Base-by-base conservation (phyloP, 1,284 basidiomycete species). In the Trichosporon sp. region DNA sequence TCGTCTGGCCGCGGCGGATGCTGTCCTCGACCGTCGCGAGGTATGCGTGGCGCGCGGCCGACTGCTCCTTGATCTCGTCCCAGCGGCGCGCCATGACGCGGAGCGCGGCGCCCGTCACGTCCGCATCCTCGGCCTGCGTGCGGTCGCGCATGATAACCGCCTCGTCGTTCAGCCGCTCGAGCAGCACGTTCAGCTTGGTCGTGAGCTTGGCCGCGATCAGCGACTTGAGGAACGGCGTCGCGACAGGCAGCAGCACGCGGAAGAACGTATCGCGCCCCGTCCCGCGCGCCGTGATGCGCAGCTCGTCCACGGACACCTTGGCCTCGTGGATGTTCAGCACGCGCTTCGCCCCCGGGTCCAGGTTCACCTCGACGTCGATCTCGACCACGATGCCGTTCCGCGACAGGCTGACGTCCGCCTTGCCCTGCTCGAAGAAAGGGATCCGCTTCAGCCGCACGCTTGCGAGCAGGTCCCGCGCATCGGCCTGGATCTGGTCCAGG, bases 381-480 rank as follows among this genome's bases (percentile, higher is more conserved):
- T 62, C 60, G 18, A 68, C 27, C 1, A 47, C 27, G 23, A 72
- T 11, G 2, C 71, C 71, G 3, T 64, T 15, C 9, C 71, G 68
- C 13, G 71, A 47, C 15, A 72, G 64, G 3, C 62, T 25, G 42
- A 72, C 34, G 51, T 72, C 66, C 23, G 65, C 68, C 9, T 58
- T 13, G 23, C 4, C 27, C 56, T 89, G 90, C 84, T 98, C 96
- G 91, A 93, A 81, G 96, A 96, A 13, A 90, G 89, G 27, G 29
- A 60, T 15, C 29, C 56, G 29, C 53, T 64, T 68, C 13, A 63
- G 31, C 3, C 58, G 38, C 47, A 72, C 18, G 12, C 42, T 35
- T 3, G 66, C 34, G 31, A 64, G 66, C 7, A 44, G 29, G 29
- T 69, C 44, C 18, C 64, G 58, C 3, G 68, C 64, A n/a, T 72